Percentiles rank a stretch among this genome's conserved stretches.
Evolutionary conservation across 2,329 filamentous ascomycete genomes (phyloP).

Genomic region (Hortaea sp.): DNA sequence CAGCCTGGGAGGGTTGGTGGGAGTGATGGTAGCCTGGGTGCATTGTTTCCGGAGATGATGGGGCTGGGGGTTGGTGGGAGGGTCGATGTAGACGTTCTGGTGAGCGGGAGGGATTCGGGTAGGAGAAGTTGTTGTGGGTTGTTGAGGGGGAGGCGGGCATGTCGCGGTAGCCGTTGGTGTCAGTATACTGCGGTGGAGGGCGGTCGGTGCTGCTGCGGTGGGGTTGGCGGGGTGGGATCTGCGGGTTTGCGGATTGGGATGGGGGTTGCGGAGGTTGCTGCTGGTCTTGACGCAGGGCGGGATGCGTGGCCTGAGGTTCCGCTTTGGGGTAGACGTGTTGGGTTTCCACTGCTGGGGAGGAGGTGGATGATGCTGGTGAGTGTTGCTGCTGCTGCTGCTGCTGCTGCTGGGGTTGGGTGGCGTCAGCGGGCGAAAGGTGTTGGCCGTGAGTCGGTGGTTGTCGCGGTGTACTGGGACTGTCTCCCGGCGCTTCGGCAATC

Average conservation of each 20-base stretch:
- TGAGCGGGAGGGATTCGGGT: background rate
- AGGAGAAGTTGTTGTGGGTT: constrained; percentile 5
- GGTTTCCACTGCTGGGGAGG: background rate
- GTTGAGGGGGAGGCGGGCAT: background rate
- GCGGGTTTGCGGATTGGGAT: background rate
- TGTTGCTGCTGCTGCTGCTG: background rate
- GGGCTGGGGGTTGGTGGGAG: background rate
- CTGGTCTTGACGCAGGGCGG: background rate
- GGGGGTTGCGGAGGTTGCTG: background rate
- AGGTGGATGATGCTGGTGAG: background rate
- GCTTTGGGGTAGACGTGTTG: background rate
- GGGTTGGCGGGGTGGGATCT: constrained; percentile 3
- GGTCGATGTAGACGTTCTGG: background rate
- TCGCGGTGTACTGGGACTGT: background rate
- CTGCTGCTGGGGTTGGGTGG: background rate
- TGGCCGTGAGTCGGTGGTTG: background rate
- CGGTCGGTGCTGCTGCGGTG: constrained; percentile 5
- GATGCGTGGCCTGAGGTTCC: background rate
- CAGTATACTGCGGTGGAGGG: background rate
- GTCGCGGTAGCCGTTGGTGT: constrained; percentile 1
- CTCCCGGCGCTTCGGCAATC: background rate
- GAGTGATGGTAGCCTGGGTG: background rate
- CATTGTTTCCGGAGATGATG: background rate
- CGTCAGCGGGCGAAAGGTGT: background rate
- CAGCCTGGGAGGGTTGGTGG: background rate